Evolutionary conservation across 441 rosid genomes (phyloP), one percentile per base, ranked within the genome.

Genomic region (Populus trichocarpa): DNA sequence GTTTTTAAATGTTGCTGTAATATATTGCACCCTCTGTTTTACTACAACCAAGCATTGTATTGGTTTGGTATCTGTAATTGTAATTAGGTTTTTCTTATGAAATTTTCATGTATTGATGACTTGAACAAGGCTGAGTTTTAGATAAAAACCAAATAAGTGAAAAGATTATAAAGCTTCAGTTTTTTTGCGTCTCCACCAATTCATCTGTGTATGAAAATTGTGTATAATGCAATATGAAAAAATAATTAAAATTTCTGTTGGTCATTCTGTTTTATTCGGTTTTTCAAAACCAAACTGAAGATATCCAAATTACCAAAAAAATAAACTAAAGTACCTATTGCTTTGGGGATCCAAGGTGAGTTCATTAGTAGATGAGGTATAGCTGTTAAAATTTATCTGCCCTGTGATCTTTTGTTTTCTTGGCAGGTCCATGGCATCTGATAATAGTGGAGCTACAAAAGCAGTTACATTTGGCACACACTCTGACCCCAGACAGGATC

Each of bases 381-480:
- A 3, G 6, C 70, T 66, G 26, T 53, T 63, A 42, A 14, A 75
- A 28, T 46, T 42, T 59, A 35, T 26, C 40, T 25, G 20, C 38
- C 18, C 53, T 40, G 57, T 70, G 6, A 23, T 78, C 8, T 30
- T 26, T 70, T 28, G 35, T 69, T 42, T 68, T 71, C 66, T 76
- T 64, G 81, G 84, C 88, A 92, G 97, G 80, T 86, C 84, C 71
- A 73, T 75, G 75, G 64, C 82, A 76, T 79, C 85, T 69, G 88
- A 84, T 72, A 69, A 81, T 67, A 79, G 32, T 69, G 84, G 74
- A 75, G 81, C 84, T 57, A 53, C 20, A 46, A 81, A 82, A 78
- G 77, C 81, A 28, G 82, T 84, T 69, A 77, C 87, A 32, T 85
- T 85, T 76, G 88, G 92, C 77, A 53, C 75, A 66, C 80, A 85